These are phyloP conservation scores for Polygonum aviculare DNA, from an alignment of 148 eudicot species.

Conservation along the genomic window DNA sequence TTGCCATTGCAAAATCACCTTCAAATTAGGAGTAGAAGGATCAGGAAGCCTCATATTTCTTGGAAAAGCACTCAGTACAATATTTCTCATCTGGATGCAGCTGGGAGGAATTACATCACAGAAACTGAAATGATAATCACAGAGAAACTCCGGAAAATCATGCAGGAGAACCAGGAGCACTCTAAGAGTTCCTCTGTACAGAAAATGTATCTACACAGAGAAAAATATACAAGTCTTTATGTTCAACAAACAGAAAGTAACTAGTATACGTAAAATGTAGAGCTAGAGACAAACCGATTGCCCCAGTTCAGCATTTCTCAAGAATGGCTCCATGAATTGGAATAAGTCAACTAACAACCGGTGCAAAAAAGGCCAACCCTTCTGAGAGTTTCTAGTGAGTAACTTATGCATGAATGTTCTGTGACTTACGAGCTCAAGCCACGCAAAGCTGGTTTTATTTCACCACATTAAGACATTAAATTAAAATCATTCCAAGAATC, in stretches of 20 bases:
- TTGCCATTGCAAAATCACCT: conserved; percentile 28
- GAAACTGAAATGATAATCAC: conserved; percentile 94
- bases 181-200: conserved; percentile 83
- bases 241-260: not conserved
- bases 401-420: conserved; percentile 93
- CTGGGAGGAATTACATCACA: conserved; percentile 96
- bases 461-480: not conserved
- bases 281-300: conserved; percentile 56
- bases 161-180: conserved; percentile 90
- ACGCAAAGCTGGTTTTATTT: conserved; percentile 61
- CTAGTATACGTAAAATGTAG: not conserved
- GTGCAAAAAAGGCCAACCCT: conserved; percentile 92
- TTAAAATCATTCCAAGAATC: not conserved
- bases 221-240: not conserved
- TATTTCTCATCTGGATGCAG: conserved; percentile 98
- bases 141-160: conserved; percentile 93
- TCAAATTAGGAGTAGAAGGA: conserved; percentile 93
- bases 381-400: conserved; percentile 80
- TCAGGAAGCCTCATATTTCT: conserved; percentile 98
- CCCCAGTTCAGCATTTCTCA: conserved; percentile 81
- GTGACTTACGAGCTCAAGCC: conserved; percentile 97
- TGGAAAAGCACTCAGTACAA: conserved; percentile 95
- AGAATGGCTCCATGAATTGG: conserved; percentile 89
- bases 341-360: conserved; percentile 80
- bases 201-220: conserved; percentile 60